Conservation (phyloP, 805 yeast genomes). For the Metschnikowia bowlesiae region DNA sequence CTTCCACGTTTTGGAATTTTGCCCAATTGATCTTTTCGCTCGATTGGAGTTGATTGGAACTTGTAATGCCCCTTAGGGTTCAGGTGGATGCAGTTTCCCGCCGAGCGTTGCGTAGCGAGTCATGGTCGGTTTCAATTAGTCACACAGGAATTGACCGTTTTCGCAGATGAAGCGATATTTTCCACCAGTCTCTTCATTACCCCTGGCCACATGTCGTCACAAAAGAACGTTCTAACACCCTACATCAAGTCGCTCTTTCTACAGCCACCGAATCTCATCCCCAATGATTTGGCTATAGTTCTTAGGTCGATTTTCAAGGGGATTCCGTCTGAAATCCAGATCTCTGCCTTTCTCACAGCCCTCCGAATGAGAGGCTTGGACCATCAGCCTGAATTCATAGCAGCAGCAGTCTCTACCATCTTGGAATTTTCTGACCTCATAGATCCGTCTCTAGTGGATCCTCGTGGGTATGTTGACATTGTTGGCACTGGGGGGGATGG, state of each 20-base stretch:
- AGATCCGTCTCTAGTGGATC: constrained; percentile 39
- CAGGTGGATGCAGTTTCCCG: not conserved
- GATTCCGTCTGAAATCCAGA: constrained; percentile 61
- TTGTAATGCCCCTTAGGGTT: not conserved
- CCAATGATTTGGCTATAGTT: constrained; percentile 61
- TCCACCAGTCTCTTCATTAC: not conserved
- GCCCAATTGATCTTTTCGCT: not conserved
- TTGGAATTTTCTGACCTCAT: constrained; percentile 59
- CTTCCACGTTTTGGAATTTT: not conserved
- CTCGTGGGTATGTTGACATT: constrained; percentile 67
- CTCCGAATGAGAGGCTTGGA: constrained; percentile 72
- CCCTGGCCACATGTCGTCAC: not conserved
- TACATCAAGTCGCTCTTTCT: constrained; percentile 61
- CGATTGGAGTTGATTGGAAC: not conserved
- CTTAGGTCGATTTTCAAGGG: constrained; percentile 58
- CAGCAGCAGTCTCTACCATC: constrained; percentile 78
- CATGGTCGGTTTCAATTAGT: not conserved
- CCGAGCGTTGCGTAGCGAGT: not conserved
- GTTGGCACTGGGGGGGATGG: constrained; percentile 99
- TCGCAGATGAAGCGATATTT: constrained; percentile 2
- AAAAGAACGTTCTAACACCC: constrained; percentile 41
- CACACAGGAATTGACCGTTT: constrained; percentile 2
- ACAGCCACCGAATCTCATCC: constrained; percentile 58
- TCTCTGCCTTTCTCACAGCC: constrained; percentile 76
- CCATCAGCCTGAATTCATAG: constrained; percentile 73